Evolutionary conservation across 805 yeast species (phyloP).

Genomic region (Suhomyces faveliae): DNA sequence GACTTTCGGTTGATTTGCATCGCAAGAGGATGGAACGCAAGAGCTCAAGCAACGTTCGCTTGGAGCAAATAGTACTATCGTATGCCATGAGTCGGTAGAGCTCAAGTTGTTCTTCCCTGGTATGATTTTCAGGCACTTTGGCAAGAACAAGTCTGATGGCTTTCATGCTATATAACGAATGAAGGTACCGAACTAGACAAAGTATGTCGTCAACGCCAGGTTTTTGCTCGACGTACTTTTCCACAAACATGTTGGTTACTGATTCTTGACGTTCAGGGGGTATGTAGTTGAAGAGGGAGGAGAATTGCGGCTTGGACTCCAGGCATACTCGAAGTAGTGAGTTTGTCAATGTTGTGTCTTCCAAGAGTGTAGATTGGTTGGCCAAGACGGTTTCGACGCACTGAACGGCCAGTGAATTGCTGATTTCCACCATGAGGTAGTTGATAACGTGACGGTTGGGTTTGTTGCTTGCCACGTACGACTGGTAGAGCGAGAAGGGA

Average conservation of each 20-base stretch:
- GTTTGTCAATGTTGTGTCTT: slow-evolving; percentile 5
- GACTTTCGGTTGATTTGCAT: slow-evolving; percentile 10
- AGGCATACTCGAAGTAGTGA: slow-evolving; percentile 1
- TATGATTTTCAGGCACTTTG: neutral
- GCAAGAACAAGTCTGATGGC: neutral
- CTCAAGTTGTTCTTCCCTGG: neutral
- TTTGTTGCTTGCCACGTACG: slow-evolving; percentile 7
- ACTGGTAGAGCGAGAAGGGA: slow-evolving; percentile 10
- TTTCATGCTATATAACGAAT: neutral
- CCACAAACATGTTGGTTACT: neutral
- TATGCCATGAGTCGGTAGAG: slow-evolving; percentile 1
- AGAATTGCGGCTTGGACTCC: neutral
- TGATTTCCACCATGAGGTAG: slow-evolving; percentile 7
- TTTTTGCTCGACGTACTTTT: neutral
- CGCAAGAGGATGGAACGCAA: slow-evolving; percentile 12
- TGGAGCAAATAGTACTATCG: slow-evolving; percentile 4
- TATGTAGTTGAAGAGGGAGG: neutral
- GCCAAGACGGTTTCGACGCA: slow-evolving; percentile 5
- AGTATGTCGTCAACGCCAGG: neutral
- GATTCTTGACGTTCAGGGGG: neutral
- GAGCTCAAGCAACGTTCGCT: slow-evolving; percentile 10
- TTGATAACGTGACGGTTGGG: slow-evolving; percentile 12
- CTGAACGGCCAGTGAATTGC: neutral
- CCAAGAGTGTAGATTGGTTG: slow-evolving; percentile 5
- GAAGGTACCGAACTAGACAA: neutral